A percentile compares a stretch with the other conserved stretches of the same genome.
Conservation (phyloP, 176 grass and related monocot species). For the sorghum (Sorghum bicolor) region Sorghum_bicolor_NCBIv3 NC_012872.2:72883001-72883500, state of each 20-base stretch:
- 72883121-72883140: background rate
- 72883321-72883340: background rate
- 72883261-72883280: background rate
- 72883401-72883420: no score
- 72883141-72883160: slow-evolving; percentile 11
- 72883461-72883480: background rate
- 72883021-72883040: no score
- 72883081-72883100: slow-evolving; percentile 5
- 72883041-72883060: no score
- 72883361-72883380: background rate
- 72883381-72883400: no score
- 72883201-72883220: background rate
- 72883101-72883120: slow-evolving; percentile 3
- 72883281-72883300: background rate
- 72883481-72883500: background rate
- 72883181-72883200: slow-evolving; percentile 3
- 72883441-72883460: no score
- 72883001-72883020: no score
- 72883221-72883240: background rate
- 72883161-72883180: slow-evolving; percentile 22
- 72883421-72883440: no score
- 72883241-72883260: background rate
- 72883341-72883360: background rate
- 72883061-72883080: no score
- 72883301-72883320: background rate